These are phyloP conservation scores for Lasiosphaeriaceae sp. DNA, from an alignment of 495 filamentous ascomycete genomes.

Conservation along the genomic window DNA sequence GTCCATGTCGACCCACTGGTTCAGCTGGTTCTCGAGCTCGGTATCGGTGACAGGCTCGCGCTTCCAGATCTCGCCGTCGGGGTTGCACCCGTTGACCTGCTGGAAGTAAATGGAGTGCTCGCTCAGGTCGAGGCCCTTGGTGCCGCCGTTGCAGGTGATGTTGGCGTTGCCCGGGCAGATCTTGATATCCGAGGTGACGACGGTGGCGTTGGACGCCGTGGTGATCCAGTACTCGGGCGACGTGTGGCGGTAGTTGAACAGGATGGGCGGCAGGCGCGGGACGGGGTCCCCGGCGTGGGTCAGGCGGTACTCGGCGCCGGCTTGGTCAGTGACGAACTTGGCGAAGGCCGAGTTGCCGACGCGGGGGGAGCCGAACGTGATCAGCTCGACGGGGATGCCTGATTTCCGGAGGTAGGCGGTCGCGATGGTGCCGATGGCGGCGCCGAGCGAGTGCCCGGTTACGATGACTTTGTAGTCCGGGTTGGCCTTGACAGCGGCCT, in stretches of 20 bases:
- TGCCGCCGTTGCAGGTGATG: slow-evolving; percentile 38
- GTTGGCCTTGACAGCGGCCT: slow-evolving; percentile 30
- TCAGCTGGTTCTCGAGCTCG: slow-evolving; percentile 27
- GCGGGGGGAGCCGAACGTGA: slow-evolving; percentile 65
- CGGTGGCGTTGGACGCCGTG: slow-evolving; percentile 6
- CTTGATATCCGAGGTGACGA: slow-evolving; percentile 22
- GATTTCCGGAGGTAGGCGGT: slow-evolving; percentile 53
- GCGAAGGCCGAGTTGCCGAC: slow-evolving; percentile 58
- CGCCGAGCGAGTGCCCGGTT: slow-evolving; percentile 69
- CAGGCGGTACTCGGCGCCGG: slow-evolving; percentile 54
- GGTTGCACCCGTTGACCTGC: slow-evolving; percentile 28
- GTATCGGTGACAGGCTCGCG: slow-evolving; percentile 25
- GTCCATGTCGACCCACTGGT: slow-evolving; percentile 27
- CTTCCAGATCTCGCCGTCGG: slow-evolving; percentile 18
- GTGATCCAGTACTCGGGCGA: slow-evolving; percentile 63
- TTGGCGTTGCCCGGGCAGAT: slow-evolving; percentile 37
- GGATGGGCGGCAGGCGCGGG: slow-evolving; percentile 56
- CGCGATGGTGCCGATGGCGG: slow-evolving; percentile 58
- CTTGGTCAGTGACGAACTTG: slow-evolving; percentile 48
- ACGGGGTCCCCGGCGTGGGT: slow-evolving; percentile 67
- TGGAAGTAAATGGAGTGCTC: slow-evolving; percentile 39
- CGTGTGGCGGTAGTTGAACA: slow-evolving; percentile 56
- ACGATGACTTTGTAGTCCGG: slow-evolving; percentile 51
- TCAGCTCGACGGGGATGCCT: slow-evolving; percentile 42
- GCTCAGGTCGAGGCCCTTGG: slow-evolving; percentile 24